Evolutionary conservation across 1,284 basidiomycete species (phyloP).

Genomic region (Cryptococcus sp.): DNA sequence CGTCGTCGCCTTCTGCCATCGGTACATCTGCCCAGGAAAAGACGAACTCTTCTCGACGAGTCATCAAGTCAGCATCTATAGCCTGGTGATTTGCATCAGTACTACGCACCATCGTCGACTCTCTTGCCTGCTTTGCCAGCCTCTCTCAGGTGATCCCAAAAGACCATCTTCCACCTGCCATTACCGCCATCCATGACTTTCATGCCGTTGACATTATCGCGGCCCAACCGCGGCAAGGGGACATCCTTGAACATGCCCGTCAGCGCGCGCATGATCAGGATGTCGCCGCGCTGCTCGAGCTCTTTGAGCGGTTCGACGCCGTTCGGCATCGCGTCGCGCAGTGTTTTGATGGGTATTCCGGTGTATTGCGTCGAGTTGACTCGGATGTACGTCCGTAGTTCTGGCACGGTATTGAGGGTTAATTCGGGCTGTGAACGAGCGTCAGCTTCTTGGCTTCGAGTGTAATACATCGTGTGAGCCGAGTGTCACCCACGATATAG

Average conservation of each 20-base stretch:
- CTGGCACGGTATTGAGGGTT: constrained; percentile 32
- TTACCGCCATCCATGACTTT: constrained; percentile 36
- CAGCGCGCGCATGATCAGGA: constrained; percentile 48
- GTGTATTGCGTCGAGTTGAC: constrained; percentile 38
- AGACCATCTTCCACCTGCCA: constrained; percentile 44
- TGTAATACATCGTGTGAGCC: background rate
- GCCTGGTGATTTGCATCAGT: background rate
- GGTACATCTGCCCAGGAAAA: constrained; percentile 49
- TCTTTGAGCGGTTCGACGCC: constrained; percentile 27
- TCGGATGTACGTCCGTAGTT: constrained; percentile 45
- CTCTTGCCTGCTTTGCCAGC: constrained; percentile 39
- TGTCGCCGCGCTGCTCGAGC: constrained; percentile 39
- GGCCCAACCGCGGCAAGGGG: constrained; percentile 43
- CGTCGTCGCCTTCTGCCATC: constrained; percentile 48
- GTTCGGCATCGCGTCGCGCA: constrained; percentile 39
- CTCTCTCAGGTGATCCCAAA: constrained; percentile 50
- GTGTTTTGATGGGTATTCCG: constrained; percentile 34
- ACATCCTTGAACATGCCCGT: constrained; percentile 41
- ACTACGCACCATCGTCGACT: constrained; percentile 45
- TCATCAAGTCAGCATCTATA: too few relatives aligned
- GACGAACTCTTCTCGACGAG: constrained; percentile 38
- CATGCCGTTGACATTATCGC: constrained; percentile 41
- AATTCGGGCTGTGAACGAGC: constrained; percentile 39
- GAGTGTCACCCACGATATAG: constrained; percentile 43
- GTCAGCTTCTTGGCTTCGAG: constrained; percentile 1